These are phyloP conservation scores for Inga oerstediana DNA, from an alignment of 306 rosid species.

Conservation along the genomic window DNA sequence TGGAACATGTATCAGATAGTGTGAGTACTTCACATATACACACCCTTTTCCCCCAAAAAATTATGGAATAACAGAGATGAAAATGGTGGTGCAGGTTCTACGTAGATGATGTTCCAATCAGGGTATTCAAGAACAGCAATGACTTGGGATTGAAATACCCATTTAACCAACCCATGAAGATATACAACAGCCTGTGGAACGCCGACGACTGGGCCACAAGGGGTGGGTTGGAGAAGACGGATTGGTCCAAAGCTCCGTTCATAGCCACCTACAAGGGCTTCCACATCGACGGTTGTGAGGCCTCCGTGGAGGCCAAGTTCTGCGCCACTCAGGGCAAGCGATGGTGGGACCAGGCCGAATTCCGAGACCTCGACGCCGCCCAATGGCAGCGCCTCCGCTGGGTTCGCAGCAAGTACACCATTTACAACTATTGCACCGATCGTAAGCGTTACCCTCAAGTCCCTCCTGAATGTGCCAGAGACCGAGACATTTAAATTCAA, in stretches of 20 bases:
- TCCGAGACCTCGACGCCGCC: conserved; percentile 63
- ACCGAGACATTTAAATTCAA: conserved; percentile 59
- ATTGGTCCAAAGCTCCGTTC: conserved; percentile 93
- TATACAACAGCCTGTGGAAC: conserved; percentile 91
- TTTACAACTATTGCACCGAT: conserved; percentile 86
- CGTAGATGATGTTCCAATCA: conserved; percentile 78
- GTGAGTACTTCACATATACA: conserved; percentile 39
- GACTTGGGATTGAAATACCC: conserved; percentile 78
- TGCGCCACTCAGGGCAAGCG: conserved; percentile 75
- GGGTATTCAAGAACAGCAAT: conserved; percentile 84
- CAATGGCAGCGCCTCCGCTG: conserved; percentile 67
- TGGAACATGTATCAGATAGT: conserved; percentile 77
- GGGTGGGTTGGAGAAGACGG: conserved; percentile 89
- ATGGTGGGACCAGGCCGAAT: conserved; percentile 90
- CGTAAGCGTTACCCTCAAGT: conserved; percentile 56
- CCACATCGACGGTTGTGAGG: conserved; percentile 89
- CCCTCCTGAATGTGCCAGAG: conserved; percentile 68
- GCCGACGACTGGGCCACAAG: conserved; percentile 97
- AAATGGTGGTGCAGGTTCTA: conserved; percentile 55
- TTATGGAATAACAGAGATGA: neutral
- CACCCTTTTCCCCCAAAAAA: neutral
- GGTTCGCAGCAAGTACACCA: conserved; percentile 74
- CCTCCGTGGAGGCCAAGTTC: conserved; percentile 71
- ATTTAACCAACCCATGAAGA: conserved; percentile 91
- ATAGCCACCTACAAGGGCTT: conserved; percentile 72